Conservation (phyloP, 2,329 filamentous ascomycete genomes). For the Phialophora chinensis region DNA sequence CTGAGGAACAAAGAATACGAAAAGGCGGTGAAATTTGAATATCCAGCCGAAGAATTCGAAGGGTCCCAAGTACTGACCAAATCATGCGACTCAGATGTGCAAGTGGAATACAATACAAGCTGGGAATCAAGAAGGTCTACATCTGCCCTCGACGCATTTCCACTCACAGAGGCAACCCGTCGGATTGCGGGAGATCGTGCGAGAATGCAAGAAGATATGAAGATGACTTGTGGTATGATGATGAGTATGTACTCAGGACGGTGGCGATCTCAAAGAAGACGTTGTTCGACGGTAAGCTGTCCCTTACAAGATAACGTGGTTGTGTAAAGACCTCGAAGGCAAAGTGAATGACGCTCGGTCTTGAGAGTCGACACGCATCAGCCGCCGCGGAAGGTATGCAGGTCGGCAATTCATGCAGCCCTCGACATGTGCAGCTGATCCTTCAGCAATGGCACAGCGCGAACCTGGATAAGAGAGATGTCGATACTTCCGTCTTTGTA, state of each 20-base stretch:
- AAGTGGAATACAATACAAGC: not conserved
- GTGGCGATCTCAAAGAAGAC: not conserved
- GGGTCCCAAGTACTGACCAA: not conserved
- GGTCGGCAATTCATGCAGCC: too few relatives aligned
- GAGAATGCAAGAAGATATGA: not conserved
- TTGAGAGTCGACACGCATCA: too few relatives aligned
- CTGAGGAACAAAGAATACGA: conserved; percentile 13
- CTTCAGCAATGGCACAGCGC: too few relatives aligned
- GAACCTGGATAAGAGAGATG: too few relatives aligned
- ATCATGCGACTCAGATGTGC: not conserved
- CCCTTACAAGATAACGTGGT: not conserved
- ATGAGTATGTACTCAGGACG: not conserved
- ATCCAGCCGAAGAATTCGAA: not conserved
- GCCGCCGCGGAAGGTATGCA: too few relatives aligned
- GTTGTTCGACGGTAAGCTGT: not conserved
- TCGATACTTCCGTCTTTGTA: too few relatives aligned
- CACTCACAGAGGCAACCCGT: not conserved
- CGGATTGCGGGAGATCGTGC: not conserved
- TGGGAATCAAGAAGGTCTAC: not conserved
- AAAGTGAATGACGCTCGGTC: too few relatives aligned
- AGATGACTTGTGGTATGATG: not conserved
- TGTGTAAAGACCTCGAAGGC: too few relatives aligned
- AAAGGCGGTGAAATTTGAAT: conserved; percentile 17
- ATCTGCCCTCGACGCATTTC: not conserved
- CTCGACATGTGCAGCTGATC: too few relatives aligned